Evolutionary conservation across 1,284 basidiomycete species (phyloP), one percentile per base, ranked within the genome.

Genomic region (Ceratobasidium sp.): DNA sequence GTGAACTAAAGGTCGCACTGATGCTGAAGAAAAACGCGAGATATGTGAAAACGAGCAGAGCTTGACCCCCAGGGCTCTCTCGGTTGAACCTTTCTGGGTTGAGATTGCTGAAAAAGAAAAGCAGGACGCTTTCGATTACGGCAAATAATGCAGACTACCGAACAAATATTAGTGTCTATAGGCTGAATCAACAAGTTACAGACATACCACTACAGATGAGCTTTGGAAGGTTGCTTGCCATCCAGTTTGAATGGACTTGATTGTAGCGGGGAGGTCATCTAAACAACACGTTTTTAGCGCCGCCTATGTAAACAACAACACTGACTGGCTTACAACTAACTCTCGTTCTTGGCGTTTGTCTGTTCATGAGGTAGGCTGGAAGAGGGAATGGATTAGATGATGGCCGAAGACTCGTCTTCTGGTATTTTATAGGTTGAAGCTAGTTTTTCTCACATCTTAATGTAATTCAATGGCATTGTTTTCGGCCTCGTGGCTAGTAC

Each of bases 201-300:
- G n/a, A 71, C 69, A n/a, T 44, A 73, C 70, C 12, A 62, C 42
- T 17, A 73, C 44, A 3, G 57, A 73, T 17, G 70, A 62, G 44
- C 70, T 73, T 33, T 73, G 68, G 38, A 70, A 59, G 17, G 68
- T 57, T 28, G 54, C 38, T 28, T 70, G 40, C 68, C 54, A 69
- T 3, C 67, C 67, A 17, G 67, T 33, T 23, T 69, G 67, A 23
- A 69, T 69, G 12, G 67, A 69, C 33, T 69, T 69, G 50, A 69
- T 69, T 17, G 67, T 69, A 13, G 67, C 46, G 40, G 67, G 67
- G 6, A 69, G 50, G 9, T 69, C 67, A 15, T 69, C 67, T 69
- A 56, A 33, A 33, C 15, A 26, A 54, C 9, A 23, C 10, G 33
- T 33, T 33, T 33, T 33, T 33, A 33, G 33, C 33, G 33, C 33